phyloP scores from a whole-genome alignment of 768 basidiomycete species.

The Crucibulum laeve region DNA sequence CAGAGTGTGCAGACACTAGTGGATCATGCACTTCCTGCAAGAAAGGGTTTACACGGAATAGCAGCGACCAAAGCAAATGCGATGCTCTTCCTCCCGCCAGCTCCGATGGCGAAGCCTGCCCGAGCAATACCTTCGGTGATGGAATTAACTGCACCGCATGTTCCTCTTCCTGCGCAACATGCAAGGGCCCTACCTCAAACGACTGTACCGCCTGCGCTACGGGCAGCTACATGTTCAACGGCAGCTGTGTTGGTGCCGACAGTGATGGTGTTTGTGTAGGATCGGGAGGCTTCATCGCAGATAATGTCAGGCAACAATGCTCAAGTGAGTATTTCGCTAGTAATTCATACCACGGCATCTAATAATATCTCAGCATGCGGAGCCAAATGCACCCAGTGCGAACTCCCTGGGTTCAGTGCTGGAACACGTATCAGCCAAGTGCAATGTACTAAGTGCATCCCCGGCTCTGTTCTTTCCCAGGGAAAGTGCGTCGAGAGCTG shows the following conservation, averaged over 20 bases:
- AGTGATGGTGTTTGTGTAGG: constrained; percentile 70
- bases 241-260: constrained; percentile 65
- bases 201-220: constrained; percentile 67
- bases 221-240: constrained; percentile 60
- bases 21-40: constrained; percentile 74
- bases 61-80: constrained; percentile 66
- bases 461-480: constrained; percentile 67
- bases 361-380: constrained; percentile 59
- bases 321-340: constrained; percentile 53
- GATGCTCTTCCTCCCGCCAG: constrained; percentile 46
- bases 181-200: constrained; percentile 61
- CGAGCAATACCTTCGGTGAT: constrained; percentile 58
- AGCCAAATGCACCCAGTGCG: constrained; percentile 75
- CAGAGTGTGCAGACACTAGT: constrained; percentile 59
- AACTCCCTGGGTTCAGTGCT: constrained; percentile 66
- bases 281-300: constrained; percentile 61
- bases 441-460: constrained; percentile 76
- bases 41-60: constrained; percentile 62
- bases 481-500: constrained; percentile 70
- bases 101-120: constrained; percentile 52
- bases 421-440: constrained; percentile 61
- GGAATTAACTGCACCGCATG: constrained; percentile 53
- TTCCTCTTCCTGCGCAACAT: constrained; percentile 65
- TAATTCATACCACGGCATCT: constrained; percentile 1
- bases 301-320: constrained; percentile 80